phyloP scores from a whole-genome alignment of 139 green algal species.

The Chlorella sp. region DNA sequence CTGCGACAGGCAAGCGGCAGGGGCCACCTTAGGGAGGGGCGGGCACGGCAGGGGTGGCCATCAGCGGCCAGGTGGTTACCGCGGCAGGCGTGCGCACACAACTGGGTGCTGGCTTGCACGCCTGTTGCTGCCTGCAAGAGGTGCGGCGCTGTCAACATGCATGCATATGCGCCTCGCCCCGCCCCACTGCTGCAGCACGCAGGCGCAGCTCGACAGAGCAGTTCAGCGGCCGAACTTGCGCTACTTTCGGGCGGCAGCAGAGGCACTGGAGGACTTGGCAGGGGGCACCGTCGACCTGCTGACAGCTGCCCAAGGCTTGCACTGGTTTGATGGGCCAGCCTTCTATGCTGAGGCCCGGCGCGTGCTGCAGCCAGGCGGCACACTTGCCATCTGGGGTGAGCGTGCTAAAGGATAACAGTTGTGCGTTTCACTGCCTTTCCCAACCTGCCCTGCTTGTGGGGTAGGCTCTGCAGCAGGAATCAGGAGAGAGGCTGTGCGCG shows the following conservation, averaged over 20 bases:
- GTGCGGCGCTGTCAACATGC: no score
- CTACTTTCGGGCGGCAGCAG: conserved; percentile 2
- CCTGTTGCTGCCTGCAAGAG: no score
- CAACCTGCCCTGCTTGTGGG: no score
- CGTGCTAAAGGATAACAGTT: no score
- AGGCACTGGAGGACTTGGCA: not conserved
- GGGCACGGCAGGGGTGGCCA: no score
- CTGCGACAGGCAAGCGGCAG: not conserved
- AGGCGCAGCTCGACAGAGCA: conserved; percentile 11
- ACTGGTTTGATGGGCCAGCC: conserved; percentile 9
- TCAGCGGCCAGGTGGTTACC: no score
- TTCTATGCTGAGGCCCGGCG: not conserved
- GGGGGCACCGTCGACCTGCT: conserved; percentile 7
- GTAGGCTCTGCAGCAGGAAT: no score
- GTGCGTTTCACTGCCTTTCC: no score
- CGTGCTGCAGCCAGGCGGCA: conserved; percentile 12
- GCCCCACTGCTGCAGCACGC: not conserved
- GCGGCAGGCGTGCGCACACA: no score
- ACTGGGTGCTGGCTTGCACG: no score
- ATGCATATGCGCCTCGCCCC: not conserved
- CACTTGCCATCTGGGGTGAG: conserved; percentile 10
- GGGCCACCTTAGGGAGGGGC: no score
- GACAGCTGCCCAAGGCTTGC: not conserved
- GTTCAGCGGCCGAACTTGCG: not conserved
- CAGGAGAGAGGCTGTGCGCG: no score